phyloP scores from a whole-genome alignment of 345 rosid genomes.

The Eucalyptus cloeziana region DNA sequence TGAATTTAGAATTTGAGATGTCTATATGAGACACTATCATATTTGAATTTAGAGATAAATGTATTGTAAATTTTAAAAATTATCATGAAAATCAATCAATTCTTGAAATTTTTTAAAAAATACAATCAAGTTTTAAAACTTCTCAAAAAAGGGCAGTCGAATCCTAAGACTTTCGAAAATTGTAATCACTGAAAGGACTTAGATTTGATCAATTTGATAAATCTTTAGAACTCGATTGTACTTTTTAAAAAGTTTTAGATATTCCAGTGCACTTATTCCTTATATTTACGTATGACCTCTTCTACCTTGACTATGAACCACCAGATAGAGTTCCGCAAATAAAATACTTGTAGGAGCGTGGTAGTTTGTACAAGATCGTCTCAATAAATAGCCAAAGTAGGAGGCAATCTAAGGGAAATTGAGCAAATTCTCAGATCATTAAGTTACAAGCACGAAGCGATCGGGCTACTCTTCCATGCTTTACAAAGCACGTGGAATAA shows the following conservation, averaged over 20 bases:
- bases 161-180: no score
- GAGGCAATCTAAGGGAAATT: not conserved
- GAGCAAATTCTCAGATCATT: not conserved
- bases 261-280: not conserved
- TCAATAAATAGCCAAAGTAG: not conserved
- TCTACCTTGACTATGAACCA: not conserved
- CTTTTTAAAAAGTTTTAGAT: no score
- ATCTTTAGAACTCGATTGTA: no score
- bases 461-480: not conserved
- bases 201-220: no score
- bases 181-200: not conserved
- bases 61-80: no score
- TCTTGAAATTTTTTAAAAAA: no score
- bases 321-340: not conserved
- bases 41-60: no score
- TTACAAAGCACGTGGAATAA: not conserved
- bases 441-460: not conserved
- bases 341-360: not conserved
- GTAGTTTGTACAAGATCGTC: not conserved
- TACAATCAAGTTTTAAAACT: accelerated
- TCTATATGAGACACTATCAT: not conserved
- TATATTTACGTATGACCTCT: not conserved
- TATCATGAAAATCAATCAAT: no score
- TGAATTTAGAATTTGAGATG: no score
- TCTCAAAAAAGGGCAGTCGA: accelerated